Evolutionary conservation across 164 flowering plant species (phyloP), one percentile per base, ranked within the genome.

Genomic region (Chimonanthus salicifolius): DNA sequence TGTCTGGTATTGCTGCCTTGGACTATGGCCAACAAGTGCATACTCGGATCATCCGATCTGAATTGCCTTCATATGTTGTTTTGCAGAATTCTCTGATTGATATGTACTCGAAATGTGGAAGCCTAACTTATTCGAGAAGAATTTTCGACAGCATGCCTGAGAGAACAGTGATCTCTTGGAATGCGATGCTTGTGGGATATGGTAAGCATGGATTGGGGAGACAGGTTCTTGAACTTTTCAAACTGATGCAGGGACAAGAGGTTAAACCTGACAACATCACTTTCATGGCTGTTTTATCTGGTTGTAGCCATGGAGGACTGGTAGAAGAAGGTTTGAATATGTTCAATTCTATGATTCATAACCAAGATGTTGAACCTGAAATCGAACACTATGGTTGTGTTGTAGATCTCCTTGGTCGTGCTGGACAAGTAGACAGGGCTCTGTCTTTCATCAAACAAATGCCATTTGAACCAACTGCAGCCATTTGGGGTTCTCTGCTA

Each of bases 41-140:
- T 51, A 68, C 58, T 16, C 70, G 58, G 72, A 69, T 78, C 16
- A 43, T 78, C 62, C 72, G 83, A 46, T 78, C 75, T 8, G 44
- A 74, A 64, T 50, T 81, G 58, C 77, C 79, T 15, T 70, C 54
- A 18, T 76, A 76, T 74, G 64, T 71, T 70, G 83, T 81, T 68
- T 76, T 81, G 60, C 77, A 78, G 9, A 81, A 78, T 75, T 78
- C 81, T 74, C 68, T 81, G 13, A 76, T 81, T 73, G 81, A 78
- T 68, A 81, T 81, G 83, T 81, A 81, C 70, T 73, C 83, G 18
- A 81, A 81, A 77, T 81, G 81, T 73, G 83, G 83, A 63, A 51
- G 63, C 64, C 79, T 74, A 33, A 71, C 68, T 49, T 76, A 76
- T 66, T 64, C 83, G 10, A 76, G 79, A 65, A 76, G 64, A 74